Evolutionary conservation across 2,329 filamentous ascomycete species (phyloP), one percentile per base, ranked within the genome.

Genomic region (Clarireedia monteithiana): DNA sequence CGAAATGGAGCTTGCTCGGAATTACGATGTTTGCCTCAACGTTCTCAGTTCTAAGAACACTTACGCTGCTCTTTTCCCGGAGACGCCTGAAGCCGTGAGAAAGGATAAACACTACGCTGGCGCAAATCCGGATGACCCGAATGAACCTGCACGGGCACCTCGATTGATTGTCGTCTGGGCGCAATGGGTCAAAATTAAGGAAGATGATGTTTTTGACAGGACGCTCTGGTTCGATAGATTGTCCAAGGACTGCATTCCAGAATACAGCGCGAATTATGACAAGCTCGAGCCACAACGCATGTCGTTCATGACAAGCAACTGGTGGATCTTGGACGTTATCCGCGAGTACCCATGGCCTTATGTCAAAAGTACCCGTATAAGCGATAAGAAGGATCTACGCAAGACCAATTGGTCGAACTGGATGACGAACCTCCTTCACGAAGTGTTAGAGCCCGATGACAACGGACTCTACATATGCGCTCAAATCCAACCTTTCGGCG

Each of bases 341-440:
- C 70, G 75, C 39, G 75, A 78, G 61, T 78, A 77, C 55, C 70
- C 76, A 27, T 70, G 74, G 23, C 76, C 76, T 0, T 78, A 78
- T 54, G 69, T 73, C 48, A 78, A 78, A 67, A 71, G 74, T 6
- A 75, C 74, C 2, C 75, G 76, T 55, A 50, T 68, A 20, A 78
- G 75, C 20, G 70, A 68, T 9, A 76, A 74, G 12, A 72, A 63
- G 20, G 73, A 70, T 1, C 70, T 78, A 7, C 62, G 53, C 0
- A 66, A 66, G 38, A 70, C 74, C 48, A 66, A 67, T 3, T 77
- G 74, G 75, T 67, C 71, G 6, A 62, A 71, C 7, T 72, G 69
- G 67, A 67, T 73, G 1, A 64, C 67, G 2, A 60, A 62, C 1
- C 68, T 72, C 26, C 70, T 76, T 59, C 67, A 76, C 51, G 63